Evolutionary conservation across 2,329 filamentous ascomycete species (phyloP), one percentile per base, ranked within the genome.

Genomic region (Samsoniella hepiali): DNA sequence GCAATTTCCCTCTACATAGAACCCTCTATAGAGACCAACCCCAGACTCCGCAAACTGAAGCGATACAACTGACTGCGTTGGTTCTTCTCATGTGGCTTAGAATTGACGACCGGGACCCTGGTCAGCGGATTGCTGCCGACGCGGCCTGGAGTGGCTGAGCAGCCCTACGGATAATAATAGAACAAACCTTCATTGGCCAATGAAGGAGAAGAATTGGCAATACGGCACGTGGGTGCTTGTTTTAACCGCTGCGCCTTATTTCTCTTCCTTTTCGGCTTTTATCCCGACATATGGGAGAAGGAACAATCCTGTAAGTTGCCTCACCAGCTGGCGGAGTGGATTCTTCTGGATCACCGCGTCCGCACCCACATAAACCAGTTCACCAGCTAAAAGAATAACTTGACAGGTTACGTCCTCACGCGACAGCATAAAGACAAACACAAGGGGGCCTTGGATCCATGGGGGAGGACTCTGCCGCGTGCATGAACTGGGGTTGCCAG

Each of bases 141-240:
- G 53, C 53, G 38, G 38, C 53, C 36, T 15, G 53, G 8, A 8
- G 53, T 56, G 53, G 53, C 53, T 56, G 38, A 56, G 53, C 53
- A 29, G 32, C 38, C 36, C 38, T 11, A 22, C 3, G 22, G 9
- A 44, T 44, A 42, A 42, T 42, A 32, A 44, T 53, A 56, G 34
- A 34, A 38, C 27, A 42, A n/a, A 13, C 15, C 1, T 8, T n/a
- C 38, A 44, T 56, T 56, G 53, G 27, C 8, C 3, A 15, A 7
- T 8, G 27, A 8, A 38, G 53, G 27, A 44, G 31, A 32, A 44
- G n/a, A 3, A 42, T 22, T 22, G 22, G 38, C 6, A 44, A 32
- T 13, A 32, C 15, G 38, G 8, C 29, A 10, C 11, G 22, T 29
- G 36, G 36, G 7, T 2, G 15, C 5, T 15, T 40, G 9, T 22